Base-by-base conservation (phyloP, 2,329 filamentous ascomycete species). In the Ophiostoma piceae region DNA sequence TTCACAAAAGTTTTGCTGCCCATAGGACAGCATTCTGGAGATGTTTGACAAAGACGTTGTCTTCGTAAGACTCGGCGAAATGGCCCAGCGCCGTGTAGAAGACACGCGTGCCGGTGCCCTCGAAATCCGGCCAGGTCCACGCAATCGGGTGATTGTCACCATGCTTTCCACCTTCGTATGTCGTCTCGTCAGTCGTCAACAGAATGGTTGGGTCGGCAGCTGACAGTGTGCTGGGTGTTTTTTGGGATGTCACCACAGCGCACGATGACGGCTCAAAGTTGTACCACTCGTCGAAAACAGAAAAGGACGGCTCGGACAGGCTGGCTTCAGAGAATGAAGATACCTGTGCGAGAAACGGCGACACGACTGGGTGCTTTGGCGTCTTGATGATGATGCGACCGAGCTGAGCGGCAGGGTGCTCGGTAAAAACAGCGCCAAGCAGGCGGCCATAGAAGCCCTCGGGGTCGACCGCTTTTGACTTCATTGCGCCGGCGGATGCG, bases 51-150 rank as follows among this genome's bases (percentile, higher is more conserved):
- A 77, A 78, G 7, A 70, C 75, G n/a, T 74, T 73, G 26, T 82
- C 76, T 54, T 74, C 72, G 70, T 79, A 82, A 2, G 80, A 78
- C 67, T 78, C 76, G 16, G 77, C 77, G 72, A 80, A 82, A 69
- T 82, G 80, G 5, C 80, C 80, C 22, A 82, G 74, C 1, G 80
- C 76, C 9, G 79, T 80, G 72, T 82, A 81, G 69, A 81, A 81
- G 4, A 77, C 77, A 60, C 79, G 75, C 0, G 78, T 78, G 1
- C 79, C 78, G 0, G 78, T 78, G 4, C 77, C 77, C 2, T 79
- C 79, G 54, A 80, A 79, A 39, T 79, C 78, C 66, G 78, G 76
- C 70, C 78, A 77, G 43, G 76, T 79, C 80, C 80, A 82, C 0
- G 77, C 77, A 3, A 82, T 71, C 2, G 80, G 80, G 70, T 82